Evolutionary conservation across 116 monocot species (phyloP).

Genomic region (Dioscorea cayenensis): DNA sequence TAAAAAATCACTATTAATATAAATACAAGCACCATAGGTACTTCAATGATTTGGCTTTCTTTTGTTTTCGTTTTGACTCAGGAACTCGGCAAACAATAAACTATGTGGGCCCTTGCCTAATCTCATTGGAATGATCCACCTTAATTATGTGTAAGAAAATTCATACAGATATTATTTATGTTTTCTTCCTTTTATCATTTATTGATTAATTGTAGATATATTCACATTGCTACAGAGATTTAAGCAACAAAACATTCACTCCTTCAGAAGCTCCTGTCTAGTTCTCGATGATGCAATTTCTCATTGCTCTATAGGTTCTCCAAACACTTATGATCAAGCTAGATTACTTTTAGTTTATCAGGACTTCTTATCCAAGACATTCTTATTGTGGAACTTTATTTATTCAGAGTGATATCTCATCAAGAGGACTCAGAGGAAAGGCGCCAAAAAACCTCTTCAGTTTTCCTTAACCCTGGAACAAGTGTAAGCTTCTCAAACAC

Average conservation of each 20-base stretch:
- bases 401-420: slow-evolving; percentile 58
- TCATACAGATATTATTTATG: background rate
- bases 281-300: slow-evolving; percentile 43
- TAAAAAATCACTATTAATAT: too few species aligned
- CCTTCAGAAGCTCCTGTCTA: slow-evolving; percentile 68
- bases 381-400: background rate
- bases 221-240: slow-evolving; percentile 40
- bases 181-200: background rate
- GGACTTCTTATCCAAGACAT: background rate
- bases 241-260: slow-evolving; percentile 83
- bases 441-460: slow-evolving; percentile 61
- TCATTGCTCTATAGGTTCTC: slow-evolving; percentile 61
- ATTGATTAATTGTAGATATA: background rate
- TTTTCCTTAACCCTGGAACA: slow-evolving; percentile 49
- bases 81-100: slow-evolving; percentile 71
- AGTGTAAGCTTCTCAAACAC: slow-evolving; percentile 51
- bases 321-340: background rate
- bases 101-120: slow-evolving; percentile 67
- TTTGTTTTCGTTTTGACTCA: slow-evolving; percentile 10
- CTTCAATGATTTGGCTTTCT: too few species aligned
- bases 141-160: slow-evolving; percentile 63
- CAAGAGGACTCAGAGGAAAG: slow-evolving; percentile 40
- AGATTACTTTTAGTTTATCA: background rate
- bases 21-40: background rate
- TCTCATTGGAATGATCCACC: slow-evolving; percentile 47